phyloP scores from a whole-genome alignment of 106 monocot genomes.

The Iris macrosiphon region DNA sequence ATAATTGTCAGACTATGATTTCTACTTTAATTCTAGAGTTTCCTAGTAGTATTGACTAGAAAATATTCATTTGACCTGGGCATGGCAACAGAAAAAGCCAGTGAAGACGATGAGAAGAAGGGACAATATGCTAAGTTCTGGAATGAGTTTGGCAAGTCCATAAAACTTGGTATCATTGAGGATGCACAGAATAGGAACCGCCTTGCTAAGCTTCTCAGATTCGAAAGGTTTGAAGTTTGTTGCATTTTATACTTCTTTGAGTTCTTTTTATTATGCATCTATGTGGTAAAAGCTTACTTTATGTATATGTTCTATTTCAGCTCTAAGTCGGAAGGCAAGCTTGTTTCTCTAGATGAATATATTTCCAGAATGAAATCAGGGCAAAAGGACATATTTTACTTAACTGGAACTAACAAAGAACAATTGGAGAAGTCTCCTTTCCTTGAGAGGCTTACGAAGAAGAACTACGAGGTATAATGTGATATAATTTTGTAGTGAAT shows the following conservation, averaged over 20 bases:
- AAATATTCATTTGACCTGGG: too few species aligned
- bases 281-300: not conserved
- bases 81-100: slow-evolving; percentile 47
- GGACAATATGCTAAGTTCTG: slow-evolving; percentile 92
- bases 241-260: not conserved
- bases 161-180: slow-evolving; percentile 97
- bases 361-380: slow-evolving; percentile 95
- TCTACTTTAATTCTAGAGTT: too few species aligned
- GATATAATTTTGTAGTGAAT: too few species aligned
- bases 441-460: slow-evolving; percentile 92
- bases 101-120: slow-evolving; percentile 74
- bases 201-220: slow-evolving; percentile 95
- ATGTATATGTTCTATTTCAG: slow-evolving; percentile 29
- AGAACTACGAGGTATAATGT: slow-evolving; percentile 97
- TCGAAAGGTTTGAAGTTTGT: slow-evolving; percentile 55
- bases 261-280: not conserved
- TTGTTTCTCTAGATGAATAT: slow-evolving; percentile 85
- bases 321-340: slow-evolving; percentile 89
- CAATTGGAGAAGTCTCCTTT: slow-evolving; percentile 98
- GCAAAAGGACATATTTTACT: slow-evolving; percentile 96
- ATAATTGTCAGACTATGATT: too few species aligned
- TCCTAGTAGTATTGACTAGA: too few species aligned
- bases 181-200: slow-evolving; percentile 95
- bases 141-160: slow-evolving; percentile 97
- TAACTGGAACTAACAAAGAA: slow-evolving; percentile 93